phyloP scores from a whole-genome alignment of 805 yeast genomes.

The Hanseniaspora lindneri region DNA sequence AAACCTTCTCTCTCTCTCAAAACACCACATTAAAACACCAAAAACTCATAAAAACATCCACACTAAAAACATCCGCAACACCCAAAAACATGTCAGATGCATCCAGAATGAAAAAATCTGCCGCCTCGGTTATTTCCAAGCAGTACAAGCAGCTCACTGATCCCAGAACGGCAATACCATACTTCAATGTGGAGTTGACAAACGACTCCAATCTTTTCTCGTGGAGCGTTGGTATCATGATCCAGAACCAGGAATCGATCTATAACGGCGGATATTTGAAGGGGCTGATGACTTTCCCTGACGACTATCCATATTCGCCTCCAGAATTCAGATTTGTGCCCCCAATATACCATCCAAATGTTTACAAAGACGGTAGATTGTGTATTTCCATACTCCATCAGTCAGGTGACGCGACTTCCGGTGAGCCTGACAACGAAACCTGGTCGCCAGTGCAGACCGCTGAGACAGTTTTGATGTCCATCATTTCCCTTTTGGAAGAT shows the following conservation, averaged over 20 bases:
- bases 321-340: constrained; percentile 89
- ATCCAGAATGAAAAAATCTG: constrained; percentile 34
- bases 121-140: constrained; percentile 79
- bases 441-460: constrained; percentile 93
- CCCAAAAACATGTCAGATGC: constrained; percentile 3
- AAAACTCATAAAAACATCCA: background rate
- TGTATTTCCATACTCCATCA: constrained; percentile 89
- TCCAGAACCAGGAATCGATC: constrained; percentile 73
- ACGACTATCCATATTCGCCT: constrained; percentile 83
- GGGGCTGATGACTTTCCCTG: constrained; percentile 88
- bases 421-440: constrained; percentile 80
- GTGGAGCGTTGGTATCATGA: constrained; percentile 88
- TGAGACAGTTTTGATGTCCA: constrained; percentile 78
- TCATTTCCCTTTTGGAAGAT: constrained; percentile 81
- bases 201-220: constrained; percentile 47
- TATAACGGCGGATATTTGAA: constrained; percentile 91
- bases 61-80: background rate
- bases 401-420: constrained; percentile 80
- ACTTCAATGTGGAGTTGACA: constrained; percentile 56
- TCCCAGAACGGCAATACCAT: constrained; percentile 69
- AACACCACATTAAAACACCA: background rate
- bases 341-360: constrained; percentile 89
- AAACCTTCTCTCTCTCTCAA: too few relatives aligned
- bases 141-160: constrained; percentile 89
- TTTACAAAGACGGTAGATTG: constrained; percentile 81